Evolutionary conservation across 352 stramenopile species (phyloP).

Genomic region (Phytophthora quininea): DNA sequence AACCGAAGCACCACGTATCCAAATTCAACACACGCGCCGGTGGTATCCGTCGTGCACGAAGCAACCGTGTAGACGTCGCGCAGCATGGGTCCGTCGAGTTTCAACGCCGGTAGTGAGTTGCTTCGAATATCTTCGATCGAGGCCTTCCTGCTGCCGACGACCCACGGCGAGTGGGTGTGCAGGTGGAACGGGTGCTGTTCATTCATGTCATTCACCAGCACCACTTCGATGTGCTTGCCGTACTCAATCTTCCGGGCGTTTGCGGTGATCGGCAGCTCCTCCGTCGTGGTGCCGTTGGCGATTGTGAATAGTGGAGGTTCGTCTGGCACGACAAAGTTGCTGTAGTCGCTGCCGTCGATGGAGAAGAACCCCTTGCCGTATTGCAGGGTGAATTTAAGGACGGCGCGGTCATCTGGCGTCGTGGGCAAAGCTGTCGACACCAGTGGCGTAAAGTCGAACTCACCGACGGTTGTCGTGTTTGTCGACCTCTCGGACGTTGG

Average conservation of each 20-base stretch:
- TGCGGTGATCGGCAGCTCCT: neutral
- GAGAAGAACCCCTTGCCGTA: constrained; percentile 23
- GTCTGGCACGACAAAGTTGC: constrained; percentile 23
- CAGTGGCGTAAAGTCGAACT: constrained; percentile 31
- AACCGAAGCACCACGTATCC: constrained; percentile 45
- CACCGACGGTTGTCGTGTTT: constrained; percentile 17
- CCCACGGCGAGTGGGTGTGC: constrained; percentile 41
- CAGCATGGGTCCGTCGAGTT: constrained; percentile 32
- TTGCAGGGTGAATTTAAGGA: constrained; percentile 33
- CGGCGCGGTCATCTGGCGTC: constrained; percentile 13
- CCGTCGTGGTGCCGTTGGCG: neutral
- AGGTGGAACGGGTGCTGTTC: constrained; percentile 50
- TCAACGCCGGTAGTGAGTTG: constrained; percentile 27
- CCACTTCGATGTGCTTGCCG: constrained; percentile 16
- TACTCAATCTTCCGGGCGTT: neutral
- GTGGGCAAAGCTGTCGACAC: constrained; percentile 17
- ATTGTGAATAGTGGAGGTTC: constrained; percentile 28
- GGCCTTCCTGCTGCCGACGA: constrained; percentile 30
- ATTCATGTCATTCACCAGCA: constrained; percentile 14
- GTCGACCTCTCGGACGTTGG: constrained; percentile 14
- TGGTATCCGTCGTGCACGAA: constrained; percentile 26
- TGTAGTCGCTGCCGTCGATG: constrained; percentile 31
- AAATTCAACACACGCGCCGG: constrained; percentile 22
- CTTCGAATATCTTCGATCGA: constrained; percentile 25
- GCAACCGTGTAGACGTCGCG: constrained; percentile 42